These are phyloP conservation scores for Amylocystis lapponica DNA, from an alignment of 768 basidiomycete species.

Conservation along the genomic window DNA sequence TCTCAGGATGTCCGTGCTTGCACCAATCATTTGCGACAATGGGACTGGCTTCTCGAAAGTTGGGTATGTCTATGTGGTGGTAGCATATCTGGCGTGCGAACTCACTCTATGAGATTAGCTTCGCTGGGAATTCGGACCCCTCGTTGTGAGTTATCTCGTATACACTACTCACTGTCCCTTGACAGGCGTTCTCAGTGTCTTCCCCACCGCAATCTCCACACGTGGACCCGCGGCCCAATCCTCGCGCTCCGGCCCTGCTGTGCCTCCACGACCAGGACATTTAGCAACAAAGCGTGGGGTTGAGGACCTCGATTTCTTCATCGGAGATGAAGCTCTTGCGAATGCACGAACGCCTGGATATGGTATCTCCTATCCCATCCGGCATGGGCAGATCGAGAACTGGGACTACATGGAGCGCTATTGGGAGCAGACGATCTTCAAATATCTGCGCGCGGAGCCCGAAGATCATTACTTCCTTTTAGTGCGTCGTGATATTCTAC, in stretches of 20 bases:
- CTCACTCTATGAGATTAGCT: slow-evolving; percentile 41
- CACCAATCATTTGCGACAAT: slow-evolving; percentile 97
- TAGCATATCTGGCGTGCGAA: neutral
- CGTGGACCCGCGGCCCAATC: slow-evolving; percentile 62
- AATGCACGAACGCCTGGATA: slow-evolving; percentile 95
- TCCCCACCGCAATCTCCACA: slow-evolving; percentile 95
- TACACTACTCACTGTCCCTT: too few relatives aligned
- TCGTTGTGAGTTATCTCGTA: slow-evolving; percentile 75
- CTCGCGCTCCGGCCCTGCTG: slow-evolving; percentile 62
- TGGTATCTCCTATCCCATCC: slow-evolving; percentile 92
- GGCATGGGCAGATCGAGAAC: slow-evolving; percentile 96
- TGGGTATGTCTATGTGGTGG: slow-evolving; percentile 51
- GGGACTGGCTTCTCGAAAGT: slow-evolving; percentile 97
- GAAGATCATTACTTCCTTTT: slow-evolving; percentile 98
- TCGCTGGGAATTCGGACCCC: slow-evolving; percentile 98
- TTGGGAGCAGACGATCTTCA: slow-evolving; percentile 99
- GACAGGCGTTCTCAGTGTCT: slow-evolving; percentile 57
- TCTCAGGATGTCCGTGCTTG: slow-evolving; percentile 88
- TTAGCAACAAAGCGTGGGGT: slow-evolving; percentile 95
- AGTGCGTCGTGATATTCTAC: slow-evolving; percentile 43
- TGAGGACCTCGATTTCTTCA: slow-evolving; percentile 99
- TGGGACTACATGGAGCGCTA: slow-evolving; percentile 99
- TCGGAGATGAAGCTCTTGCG: slow-evolving; percentile 95
- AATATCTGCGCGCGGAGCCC: slow-evolving; percentile 96
- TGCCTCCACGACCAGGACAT: slow-evolving; percentile 83